A percentile compares a stretch with the other conserved stretches of the same genome.
Evolutionary conservation across 495 filamentous ascomycete genomes (phyloP).

Genomic region (Talaromyces trachyspermus): DNA sequence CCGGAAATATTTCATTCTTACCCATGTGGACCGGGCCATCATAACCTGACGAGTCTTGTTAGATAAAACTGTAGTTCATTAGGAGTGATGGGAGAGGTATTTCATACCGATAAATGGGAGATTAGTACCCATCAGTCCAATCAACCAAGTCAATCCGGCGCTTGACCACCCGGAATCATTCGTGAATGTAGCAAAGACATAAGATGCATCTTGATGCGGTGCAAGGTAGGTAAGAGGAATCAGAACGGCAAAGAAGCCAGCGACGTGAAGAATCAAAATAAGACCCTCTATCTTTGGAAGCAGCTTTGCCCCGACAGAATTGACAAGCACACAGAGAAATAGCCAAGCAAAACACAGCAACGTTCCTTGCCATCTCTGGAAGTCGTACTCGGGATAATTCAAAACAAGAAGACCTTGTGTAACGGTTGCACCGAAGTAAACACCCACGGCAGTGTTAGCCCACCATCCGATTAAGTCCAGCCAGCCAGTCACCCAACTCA

Average conservation of each 20-base stretch:
- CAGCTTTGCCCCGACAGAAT: conserved; percentile 43
- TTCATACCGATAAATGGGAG: conserved; percentile 29
- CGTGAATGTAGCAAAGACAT: conserved; percentile 45
- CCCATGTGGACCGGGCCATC: too few relatives aligned
- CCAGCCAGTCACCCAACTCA: conserved; percentile 52
- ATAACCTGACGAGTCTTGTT: too few relatives aligned
- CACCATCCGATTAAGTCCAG: conserved; percentile 54
- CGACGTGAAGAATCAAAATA: conserved; percentile 54
- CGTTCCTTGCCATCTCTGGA: conserved; percentile 52
- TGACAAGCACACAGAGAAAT: too few relatives aligned
- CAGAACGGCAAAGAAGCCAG: conserved; percentile 55
- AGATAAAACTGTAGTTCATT: too few relatives aligned
- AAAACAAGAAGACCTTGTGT: conserved; percentile 56
- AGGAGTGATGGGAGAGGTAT: too few relatives aligned
- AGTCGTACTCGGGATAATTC: conserved; percentile 35
- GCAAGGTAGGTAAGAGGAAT: conserved; percentile 50
- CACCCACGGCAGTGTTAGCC: conserved; percentile 39
- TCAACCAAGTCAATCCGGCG: conserved; percentile 43
- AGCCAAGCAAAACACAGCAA: too few relatives aligned
- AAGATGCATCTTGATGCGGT: conserved; percentile 33
- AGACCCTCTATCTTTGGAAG: conserved; percentile 51
- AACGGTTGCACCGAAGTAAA: conserved; percentile 47
- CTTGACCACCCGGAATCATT: conserved; percentile 49
- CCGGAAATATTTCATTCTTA: too few relatives aligned
- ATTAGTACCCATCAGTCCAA: conserved; percentile 47